A percentile compares a stretch with the other conserved stretches of the same genome.
Conservation (phyloP, 306 rosid genomes). For the Hylodesmum podocarpum region DNA sequence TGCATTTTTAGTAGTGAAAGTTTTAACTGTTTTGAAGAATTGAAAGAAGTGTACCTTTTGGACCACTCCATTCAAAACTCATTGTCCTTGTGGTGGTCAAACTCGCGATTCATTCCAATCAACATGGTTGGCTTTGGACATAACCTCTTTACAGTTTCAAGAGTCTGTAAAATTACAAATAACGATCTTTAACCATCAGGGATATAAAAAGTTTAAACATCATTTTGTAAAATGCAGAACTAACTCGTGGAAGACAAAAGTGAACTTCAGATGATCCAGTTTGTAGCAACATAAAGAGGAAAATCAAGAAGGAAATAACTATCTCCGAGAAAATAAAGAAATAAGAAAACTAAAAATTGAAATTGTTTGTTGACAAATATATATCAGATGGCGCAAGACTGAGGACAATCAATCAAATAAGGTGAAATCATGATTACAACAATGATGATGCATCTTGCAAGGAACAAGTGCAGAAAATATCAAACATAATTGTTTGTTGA, state of each 20-base stretch:
- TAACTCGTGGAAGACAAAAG: conserved; percentile 85
- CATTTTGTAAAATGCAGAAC: not conserved
- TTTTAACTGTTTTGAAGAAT: conserved; percentile 16
- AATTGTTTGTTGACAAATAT: not conserved
- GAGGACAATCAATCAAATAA: not conserved
- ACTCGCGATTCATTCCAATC: conserved; percentile 77
- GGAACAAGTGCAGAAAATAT: too few species aligned
- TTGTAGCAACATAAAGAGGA: conserved; percentile 46
- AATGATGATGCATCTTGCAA: too few species aligned
- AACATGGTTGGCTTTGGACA: conserved; percentile 71
- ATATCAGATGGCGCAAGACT: not conserved
- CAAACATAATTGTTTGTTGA: too few species aligned
- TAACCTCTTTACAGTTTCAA: conserved; percentile 80
- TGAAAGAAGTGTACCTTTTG: conserved; percentile 45
- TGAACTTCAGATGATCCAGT: conserved; percentile 66
- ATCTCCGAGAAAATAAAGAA: conserved; percentile 4
- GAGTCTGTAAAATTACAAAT: conserved; percentile 53
- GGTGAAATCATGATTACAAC: not conserved
- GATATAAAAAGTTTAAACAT: conserved; percentile 9
- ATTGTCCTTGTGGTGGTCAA: conserved; percentile 80
- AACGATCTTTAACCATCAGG: conserved; percentile 12
- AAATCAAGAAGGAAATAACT: conserved; percentile 12
- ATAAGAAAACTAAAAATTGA: not conserved
- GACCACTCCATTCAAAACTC: conserved; percentile 77
- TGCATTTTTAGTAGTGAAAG: not conserved